phyloP scores from a whole-genome alignment of 805 yeast genomes.

The Barnettozyma vustinii region DNA sequence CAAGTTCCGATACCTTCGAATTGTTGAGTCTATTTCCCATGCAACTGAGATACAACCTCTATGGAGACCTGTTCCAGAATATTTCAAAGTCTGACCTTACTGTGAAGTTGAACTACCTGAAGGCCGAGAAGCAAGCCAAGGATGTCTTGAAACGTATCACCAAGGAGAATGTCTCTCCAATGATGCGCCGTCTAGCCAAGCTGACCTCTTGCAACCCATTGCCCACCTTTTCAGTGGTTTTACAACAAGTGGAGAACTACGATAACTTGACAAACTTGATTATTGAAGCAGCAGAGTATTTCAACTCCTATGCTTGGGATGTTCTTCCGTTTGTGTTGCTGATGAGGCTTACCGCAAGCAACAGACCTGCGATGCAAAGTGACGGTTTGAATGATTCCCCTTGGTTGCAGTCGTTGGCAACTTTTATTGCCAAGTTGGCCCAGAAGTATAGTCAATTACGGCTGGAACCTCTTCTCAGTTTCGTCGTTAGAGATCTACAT shows the following conservation, averaged over 20 bases:
- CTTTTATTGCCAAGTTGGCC: conserved; percentile 71
- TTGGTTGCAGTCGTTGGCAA: conserved; percentile 82
- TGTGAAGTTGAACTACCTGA: conserved; percentile 53
- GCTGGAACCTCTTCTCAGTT: conserved; percentile 54
- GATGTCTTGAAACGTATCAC: conserved; percentile 75
- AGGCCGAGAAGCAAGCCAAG: conserved; percentile 75
- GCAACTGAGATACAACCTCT: conserved; percentile 66
- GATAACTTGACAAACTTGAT: conserved; percentile 78
- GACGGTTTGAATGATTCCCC: conserved; percentile 78
- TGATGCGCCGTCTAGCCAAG: conserved; percentile 69
- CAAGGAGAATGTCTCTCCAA: conserved; percentile 65
- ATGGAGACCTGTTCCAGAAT: conserved; percentile 68
- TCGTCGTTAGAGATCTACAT: conserved; percentile 58
- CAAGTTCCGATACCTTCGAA: conserved; percentile 53
- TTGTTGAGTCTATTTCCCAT: conserved; percentile 49
- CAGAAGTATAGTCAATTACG: conserved; percentile 51
- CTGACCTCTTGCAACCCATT: conserved; percentile 73
- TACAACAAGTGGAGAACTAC: conserved; percentile 85
- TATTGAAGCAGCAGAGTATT: conserved; percentile 71
- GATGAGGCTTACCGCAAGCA: conserved; percentile 57
- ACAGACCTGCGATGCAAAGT: conserved; percentile 60
- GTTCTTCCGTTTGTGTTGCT: conserved; percentile 68
- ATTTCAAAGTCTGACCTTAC: conserved; percentile 49
- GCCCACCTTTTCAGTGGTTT: conserved; percentile 63
- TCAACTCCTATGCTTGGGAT: conserved; percentile 81